Evolutionary conservation across 2,329 filamentous ascomycete species (phyloP).

Genomic region (Sarocladium brachiariae): DNA sequence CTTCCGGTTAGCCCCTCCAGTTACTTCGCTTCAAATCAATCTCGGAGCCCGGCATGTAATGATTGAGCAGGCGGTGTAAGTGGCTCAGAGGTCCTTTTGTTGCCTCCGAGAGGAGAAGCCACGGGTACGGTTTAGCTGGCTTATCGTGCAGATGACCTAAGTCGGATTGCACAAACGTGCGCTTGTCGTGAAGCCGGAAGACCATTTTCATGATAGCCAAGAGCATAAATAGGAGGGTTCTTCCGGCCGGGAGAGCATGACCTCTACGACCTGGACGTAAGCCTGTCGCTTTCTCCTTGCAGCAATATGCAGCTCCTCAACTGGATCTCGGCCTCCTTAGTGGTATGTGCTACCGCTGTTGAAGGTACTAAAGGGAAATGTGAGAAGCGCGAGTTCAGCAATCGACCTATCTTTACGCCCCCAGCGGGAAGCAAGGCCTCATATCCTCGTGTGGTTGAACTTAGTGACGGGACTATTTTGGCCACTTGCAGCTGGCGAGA

Average conservation of each 20-base stretch:
- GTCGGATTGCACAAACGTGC: too few species aligned
- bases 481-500: slow-evolving; percentile 25
- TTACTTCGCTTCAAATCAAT: too few species aligned
- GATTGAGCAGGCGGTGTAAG: background rate
- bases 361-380: slow-evolving; percentile 2
- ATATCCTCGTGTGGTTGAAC: slow-evolving; percentile 19
- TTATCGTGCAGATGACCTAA: too few species aligned
- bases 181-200: too few species aligned
- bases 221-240: too few species aligned
- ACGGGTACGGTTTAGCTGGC: too few species aligned
- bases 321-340: background rate
- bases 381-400: background rate
- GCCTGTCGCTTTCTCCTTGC: background rate
- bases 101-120: too few species aligned
- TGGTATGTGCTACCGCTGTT: background rate
- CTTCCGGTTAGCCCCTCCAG: background rate
- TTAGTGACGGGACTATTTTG: slow-evolving; percentile 36
- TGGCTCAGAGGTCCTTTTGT: background rate
- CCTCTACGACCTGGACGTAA: too few species aligned
- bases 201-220: too few species aligned
- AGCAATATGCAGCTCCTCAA: background rate
- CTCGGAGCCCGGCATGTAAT: slow-evolving; percentile 4
- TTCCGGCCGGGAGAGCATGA: too few species aligned
- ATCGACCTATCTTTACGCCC: background rate
- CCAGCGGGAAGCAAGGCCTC: background rate